Evolutionary conservation across 1,284 basidiomycete species (phyloP), one percentile per base, ranked within the genome.

Genomic region (Trametes polyzona): DNA sequence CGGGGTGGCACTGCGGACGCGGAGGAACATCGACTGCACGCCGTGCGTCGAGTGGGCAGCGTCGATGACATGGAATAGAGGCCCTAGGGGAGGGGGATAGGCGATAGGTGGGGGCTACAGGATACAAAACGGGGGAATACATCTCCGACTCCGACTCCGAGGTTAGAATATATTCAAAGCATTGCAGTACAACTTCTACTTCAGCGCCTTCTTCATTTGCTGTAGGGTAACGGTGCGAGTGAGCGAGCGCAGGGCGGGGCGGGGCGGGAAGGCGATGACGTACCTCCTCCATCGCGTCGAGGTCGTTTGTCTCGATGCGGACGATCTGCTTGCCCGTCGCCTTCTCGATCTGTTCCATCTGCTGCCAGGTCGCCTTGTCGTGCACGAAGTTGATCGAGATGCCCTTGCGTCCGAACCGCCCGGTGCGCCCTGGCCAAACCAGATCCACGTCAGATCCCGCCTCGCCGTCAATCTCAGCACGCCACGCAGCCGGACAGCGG

Each of bases 321-420:
- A 86, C 82, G 57, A 96, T 95, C 65, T 83, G 80, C 72, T 83
- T 88, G 23, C 90, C 88, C 1, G 94, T 83, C 1, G 80, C 81
- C 63, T 85, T 79, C 76, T 95, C 89, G 59, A 97, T 95, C 68
- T 82, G 78, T 65, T 93, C 82, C 85, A 97, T 95, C 70, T 95
- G 90, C 64, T 82, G 63, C 85, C 88, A 93, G 7, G 93, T 95
- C 71, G 79, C 79, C 68, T 87, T 80, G 76, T 97, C 88, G 71
- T 96, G 93, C 19, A 96, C 93, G 68, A 98, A 98, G 72, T 96
- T 96, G 70, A 98, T 91, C n/a, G 95, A 93, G 57, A 96, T 91
- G 8, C 96, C 95, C 73, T 94, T 95, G 53, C 96, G 87, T 52
- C 95, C 95, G 72, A 98, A 98, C 44, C 95, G 90, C 59, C 96